Conservation (phyloP, 352 stramenopile genomes). For the Globisporangium parvum region DNA sequence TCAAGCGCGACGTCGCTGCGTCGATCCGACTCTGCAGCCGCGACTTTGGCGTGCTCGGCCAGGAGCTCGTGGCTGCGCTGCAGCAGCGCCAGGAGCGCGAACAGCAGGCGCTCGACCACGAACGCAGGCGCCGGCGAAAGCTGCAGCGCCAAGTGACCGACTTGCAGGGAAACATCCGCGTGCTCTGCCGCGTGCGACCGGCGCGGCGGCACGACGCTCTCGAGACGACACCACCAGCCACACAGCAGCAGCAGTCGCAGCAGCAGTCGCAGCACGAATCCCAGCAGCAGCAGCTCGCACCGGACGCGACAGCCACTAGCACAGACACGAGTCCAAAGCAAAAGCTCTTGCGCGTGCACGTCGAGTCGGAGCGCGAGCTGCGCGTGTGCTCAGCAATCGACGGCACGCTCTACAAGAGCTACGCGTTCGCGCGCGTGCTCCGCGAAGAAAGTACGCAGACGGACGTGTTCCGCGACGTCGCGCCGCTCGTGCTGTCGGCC, state of each 20-base stretch:
- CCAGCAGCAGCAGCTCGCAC: too few relatives aligned
- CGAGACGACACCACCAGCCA: slow-evolving; percentile 1
- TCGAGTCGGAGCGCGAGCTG: slow-evolving; percentile 12
- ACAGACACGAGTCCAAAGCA: slow-evolving; percentile 3
- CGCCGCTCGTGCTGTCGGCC: slow-evolving; percentile 83
- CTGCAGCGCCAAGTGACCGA: slow-evolving; percentile 45
- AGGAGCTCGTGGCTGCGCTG: slow-evolving; percentile 50
- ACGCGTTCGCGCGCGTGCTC: slow-evolving; percentile 85
- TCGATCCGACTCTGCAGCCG: slow-evolving; percentile 65
- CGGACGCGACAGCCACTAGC: neutral
- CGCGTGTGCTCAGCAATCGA: slow-evolving; percentile 30
- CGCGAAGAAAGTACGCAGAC: slow-evolving; percentile 62
- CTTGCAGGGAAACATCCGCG: slow-evolving; percentile 57
- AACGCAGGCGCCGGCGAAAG: slow-evolving; percentile 33
- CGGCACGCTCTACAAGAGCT: slow-evolving; percentile 63
- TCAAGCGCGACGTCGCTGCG: slow-evolving; percentile 58
- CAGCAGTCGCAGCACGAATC: neutral
- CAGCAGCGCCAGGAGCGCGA: slow-evolving; percentile 28
- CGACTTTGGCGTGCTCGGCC: slow-evolving; percentile 64
- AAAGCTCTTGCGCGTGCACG: slow-evolving; percentile 20
- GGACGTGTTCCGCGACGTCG: slow-evolving; percentile 91
- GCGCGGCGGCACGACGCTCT: slow-evolving; percentile 13
- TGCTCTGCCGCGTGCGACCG: slow-evolving; percentile 78
- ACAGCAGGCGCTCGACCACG: slow-evolving; percentile 36
- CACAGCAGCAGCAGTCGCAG: slow-evolving; percentile 11